phyloP scores from a whole-genome alignment of 2,329 filamentous ascomycete genomes.

The Aspergillus neoniger region DNA sequence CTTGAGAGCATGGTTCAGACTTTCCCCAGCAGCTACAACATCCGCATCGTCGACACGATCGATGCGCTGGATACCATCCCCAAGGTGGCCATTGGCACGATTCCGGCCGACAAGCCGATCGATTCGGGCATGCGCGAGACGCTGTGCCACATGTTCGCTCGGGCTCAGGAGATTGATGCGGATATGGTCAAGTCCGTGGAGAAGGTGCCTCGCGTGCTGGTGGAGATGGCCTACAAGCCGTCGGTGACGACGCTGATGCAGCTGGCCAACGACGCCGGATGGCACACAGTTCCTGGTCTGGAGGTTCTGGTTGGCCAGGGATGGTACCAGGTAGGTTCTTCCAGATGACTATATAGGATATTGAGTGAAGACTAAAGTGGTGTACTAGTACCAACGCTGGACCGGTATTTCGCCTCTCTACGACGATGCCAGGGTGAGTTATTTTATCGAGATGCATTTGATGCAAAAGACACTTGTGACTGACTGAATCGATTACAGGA shows the following conservation, averaged over 20 bases:
- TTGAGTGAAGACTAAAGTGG: background rate
- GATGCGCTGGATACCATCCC: slow-evolving; percentile 59
- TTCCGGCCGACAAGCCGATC: slow-evolving; percentile 84
- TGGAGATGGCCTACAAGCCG: slow-evolving; percentile 98
- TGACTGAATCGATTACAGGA: background rate
- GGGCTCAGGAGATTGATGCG: slow-evolving; percentile 51
- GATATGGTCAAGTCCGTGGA: slow-evolving; percentile 36
- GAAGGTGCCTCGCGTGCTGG: slow-evolving; percentile 60
- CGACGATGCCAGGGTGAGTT: slow-evolving; percentile 61
- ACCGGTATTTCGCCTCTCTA: slow-evolving; percentile 77
- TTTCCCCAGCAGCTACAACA: slow-evolving; percentile 73
- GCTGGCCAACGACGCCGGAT: slow-evolving; percentile 73
- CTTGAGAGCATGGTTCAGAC: slow-evolving; percentile 66
- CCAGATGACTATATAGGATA: slow-evolving; percentile 14
- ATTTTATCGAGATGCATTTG: background rate
- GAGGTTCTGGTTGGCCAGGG: slow-evolving; percentile 89
- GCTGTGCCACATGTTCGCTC: slow-evolving; percentile 57
- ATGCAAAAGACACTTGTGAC: background rate
- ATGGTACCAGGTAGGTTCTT: slow-evolving; percentile 69
- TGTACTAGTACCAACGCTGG: slow-evolving; percentile 73
- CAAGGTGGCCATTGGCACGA: slow-evolving; percentile 80
- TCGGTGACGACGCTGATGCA: slow-evolving; percentile 80
- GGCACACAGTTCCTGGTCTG: slow-evolving; percentile 81
- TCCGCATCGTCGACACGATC: slow-evolving; percentile 62
- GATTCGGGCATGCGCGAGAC: slow-evolving; percentile 69